Evolutionary conservation across 495 filamentous ascomycete genomes (phyloP).

Genomic region (Delitschia confertaspora): DNA sequence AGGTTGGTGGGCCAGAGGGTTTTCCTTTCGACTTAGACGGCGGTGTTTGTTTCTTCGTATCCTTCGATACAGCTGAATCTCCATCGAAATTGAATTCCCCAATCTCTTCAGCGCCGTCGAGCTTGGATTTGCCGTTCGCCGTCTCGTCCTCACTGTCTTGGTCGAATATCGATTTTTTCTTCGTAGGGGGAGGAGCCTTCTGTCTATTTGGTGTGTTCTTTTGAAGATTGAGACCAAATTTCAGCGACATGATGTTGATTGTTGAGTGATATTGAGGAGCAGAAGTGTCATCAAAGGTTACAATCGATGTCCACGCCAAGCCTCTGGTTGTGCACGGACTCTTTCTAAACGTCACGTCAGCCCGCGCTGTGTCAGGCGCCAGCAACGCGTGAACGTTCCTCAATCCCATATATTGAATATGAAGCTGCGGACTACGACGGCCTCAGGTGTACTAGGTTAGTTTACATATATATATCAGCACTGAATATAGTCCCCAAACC

Average conservation of each 20-base stretch:
- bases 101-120: constrained; percentile 25
- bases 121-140: constrained; percentile 30
- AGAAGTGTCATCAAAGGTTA: no score
- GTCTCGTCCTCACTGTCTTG: constrained; percentile 40
- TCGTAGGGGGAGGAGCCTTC: constrained; percentile 30
- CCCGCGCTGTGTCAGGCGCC: no score
- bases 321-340: no score
- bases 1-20: constrained; percentile 22
- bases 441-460: no score
- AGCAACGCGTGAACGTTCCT: no score
- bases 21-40: constrained; percentile 17
- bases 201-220: not conserved
- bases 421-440: no score
- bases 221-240: constrained; percentile 29
- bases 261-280: not conserved
- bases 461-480: no score
- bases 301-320: no score
- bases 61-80: constrained; percentile 1
- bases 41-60: constrained; percentile 6
- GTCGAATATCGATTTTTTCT: constrained; percentile 45
- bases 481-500: no score
- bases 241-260: constrained; percentile 37
- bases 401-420: no score
- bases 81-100: constrained; percentile 31
- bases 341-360: no score